Percentiles rank a stretch among this genome's conserved stretches.
phyloP scores from a whole-genome alignment of 1,139 yeast genomes.

The Debaryomyces nepalensis region DNA sequence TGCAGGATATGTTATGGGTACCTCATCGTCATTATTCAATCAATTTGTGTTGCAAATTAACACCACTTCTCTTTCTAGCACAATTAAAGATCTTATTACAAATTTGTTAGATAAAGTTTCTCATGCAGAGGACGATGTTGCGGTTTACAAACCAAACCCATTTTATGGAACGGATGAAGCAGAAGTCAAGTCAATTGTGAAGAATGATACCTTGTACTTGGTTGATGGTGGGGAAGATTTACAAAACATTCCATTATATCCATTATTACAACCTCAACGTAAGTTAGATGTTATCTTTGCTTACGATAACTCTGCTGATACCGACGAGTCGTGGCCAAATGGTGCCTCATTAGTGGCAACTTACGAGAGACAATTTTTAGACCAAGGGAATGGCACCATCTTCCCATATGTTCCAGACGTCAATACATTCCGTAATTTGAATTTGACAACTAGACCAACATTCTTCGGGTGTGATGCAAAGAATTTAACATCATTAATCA shows the following conservation, averaged over 20 bases:
- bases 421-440: slow-evolving; percentile 61
- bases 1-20: slow-evolving; percentile 83
- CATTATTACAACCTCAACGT: slow-evolving; percentile 45
- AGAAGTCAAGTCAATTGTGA: slow-evolving; percentile 29
- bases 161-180: slow-evolving; percentile 52
- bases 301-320: slow-evolving; percentile 55
- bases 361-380: slow-evolving; percentile 69
- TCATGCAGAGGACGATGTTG: slow-evolving; percentile 47
- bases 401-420: slow-evolving; percentile 90
- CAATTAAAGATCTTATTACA: slow-evolving; percentile 46
- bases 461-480: slow-evolving; percentile 85
- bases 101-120: slow-evolving; percentile 52
- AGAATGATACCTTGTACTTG: slow-evolving; percentile 41
- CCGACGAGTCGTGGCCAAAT: slow-evolving; percentile 45
- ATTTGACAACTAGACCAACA: slow-evolving; percentile 68
- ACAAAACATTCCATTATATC: slow-evolving; percentile 46
- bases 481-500: slow-evolving; percentile 58
- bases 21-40: slow-evolving; percentile 82
- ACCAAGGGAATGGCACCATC: slow-evolving; percentile 64
- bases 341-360: slow-evolving; percentile 49
- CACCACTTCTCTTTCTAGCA: slow-evolving; percentile 56
- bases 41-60: slow-evolving; percentile 70
- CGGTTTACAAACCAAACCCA: slow-evolving; percentile 57
- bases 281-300: slow-evolving; percentile 50
- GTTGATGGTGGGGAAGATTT: slow-evolving; percentile 53